Evolutionary conservation across 2,329 filamentous ascomycete genomes (phyloP).

Genomic region (Tricladium varicosporioides): DNA sequence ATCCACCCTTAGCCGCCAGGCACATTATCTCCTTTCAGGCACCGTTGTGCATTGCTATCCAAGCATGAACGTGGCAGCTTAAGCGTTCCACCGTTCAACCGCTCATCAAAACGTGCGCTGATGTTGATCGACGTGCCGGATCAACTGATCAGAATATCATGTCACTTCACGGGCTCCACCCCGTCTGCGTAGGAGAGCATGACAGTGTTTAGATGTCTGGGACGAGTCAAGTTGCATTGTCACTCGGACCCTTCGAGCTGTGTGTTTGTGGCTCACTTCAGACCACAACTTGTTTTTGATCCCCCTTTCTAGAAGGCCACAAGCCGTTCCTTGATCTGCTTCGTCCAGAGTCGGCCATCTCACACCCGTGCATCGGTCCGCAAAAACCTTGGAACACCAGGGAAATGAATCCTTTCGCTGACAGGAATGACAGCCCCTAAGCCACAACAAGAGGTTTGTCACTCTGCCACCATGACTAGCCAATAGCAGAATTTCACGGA

Average conservation of each 20-base stretch:
- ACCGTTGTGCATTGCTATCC: neutral
- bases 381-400: neutral
- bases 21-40: too few species aligned
- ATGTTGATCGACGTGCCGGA: neutral
- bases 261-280: neutral
- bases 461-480: neutral
- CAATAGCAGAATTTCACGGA: neutral
- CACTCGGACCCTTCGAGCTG: neutral
- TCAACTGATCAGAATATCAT: neutral
- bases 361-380: neutral
- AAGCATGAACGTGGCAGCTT: neutral
- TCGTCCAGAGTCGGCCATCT: neutral
- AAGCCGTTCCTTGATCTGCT: neutral
- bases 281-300: neutral
- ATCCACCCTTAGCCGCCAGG: neutral
- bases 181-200: neutral
- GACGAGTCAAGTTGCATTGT: neutral
- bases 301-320: neutral
- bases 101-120: neutral
- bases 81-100: neutral
- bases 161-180: neutral
- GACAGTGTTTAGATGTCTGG: neutral
- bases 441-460: neutral
- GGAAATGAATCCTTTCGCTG: neutral
- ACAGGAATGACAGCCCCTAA: neutral